Conservation (phyloP, 2,329 filamentous ascomycete species). For the Harringtonia aguacate region DNA sequence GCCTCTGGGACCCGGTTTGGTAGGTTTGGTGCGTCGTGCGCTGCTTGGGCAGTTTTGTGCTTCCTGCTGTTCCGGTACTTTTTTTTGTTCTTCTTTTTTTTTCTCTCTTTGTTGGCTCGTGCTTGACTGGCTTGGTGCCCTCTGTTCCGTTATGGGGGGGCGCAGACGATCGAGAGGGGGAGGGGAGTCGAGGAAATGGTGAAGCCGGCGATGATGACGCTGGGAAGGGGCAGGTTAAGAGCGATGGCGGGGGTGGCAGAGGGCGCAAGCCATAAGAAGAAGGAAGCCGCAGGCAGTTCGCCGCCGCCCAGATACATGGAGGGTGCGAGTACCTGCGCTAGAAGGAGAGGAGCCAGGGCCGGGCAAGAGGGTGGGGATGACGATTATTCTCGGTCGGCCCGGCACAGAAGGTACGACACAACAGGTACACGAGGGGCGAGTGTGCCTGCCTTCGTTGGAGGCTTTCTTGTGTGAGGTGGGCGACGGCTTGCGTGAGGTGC, state of each 20-base stretch:
- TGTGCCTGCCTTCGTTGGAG: not conserved
- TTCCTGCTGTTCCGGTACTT: too few species aligned
- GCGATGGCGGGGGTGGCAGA: not conserved
- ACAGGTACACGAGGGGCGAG: not conserved
- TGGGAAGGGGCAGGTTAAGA: too few species aligned
- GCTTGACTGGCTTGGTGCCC: too few species aligned
- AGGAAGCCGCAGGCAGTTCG: not conserved
- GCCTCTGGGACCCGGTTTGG: not conserved
- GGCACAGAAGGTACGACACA: not conserved
- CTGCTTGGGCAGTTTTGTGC: not conserved
- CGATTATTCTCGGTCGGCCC: slow-evolving; percentile 3
- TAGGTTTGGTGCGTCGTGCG: not conserved
- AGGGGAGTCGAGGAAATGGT: too few species aligned
- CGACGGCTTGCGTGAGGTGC: too few species aligned
- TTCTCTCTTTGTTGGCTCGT: too few species aligned
- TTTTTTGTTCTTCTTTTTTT: not conserved
- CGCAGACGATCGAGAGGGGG: too few species aligned
- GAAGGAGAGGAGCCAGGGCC: slow-evolving; percentile 2
- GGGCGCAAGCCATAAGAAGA: not conserved
- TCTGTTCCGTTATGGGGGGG: not conserved
- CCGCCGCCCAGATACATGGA: not conserved
- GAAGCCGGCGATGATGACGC: too few species aligned
- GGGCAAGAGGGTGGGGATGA: slow-evolving; percentile 3
- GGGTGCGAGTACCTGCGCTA: slow-evolving; percentile 8
- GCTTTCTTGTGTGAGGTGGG: too few species aligned